Base-by-base conservation (phyloP, 805 yeast genomes). In the Zygosaccharomyces bailii region DNA sequence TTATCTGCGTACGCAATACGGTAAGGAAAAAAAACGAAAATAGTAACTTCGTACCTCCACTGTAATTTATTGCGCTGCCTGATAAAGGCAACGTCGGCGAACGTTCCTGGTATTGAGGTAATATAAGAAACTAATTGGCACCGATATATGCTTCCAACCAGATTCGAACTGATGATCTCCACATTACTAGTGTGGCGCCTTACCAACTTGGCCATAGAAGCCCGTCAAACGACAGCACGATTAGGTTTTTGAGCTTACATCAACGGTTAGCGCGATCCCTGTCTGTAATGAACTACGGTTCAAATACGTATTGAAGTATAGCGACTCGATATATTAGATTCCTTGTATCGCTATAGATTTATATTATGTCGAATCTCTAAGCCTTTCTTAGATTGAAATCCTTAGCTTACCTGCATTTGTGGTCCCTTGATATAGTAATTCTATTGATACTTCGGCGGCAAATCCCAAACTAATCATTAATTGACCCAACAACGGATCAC, bases 181-280 rank as follows among this genome's bases (percentile, higher is more conserved):
- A 81, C 86, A 82, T 82, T 81, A 82, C 86, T 80, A 81, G 86
- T 81, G 86, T 82, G 80, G 80, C 86, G 86, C 87, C 84, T 82
- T 80, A 80, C 86, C 86, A 79, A 71, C 77, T 74, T 73, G 78
- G 79, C 79, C 78, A 74, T 73, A 73, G 69, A 72, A 74, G 77
- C 76, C 46, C 14, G 3, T 10, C 18, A 6, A 21, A 6, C 8
- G 8, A 21, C 25, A n/a, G n/a, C n/a, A n/a, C n/a, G n/a, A n/a
- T n/a, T n/a, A n/a, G n/a, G n/a, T n/a, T n/a, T n/a, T n/a, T 21
- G 25, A 21, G 25, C 25, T 21, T 21, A n/a, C 9, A 21, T 21
- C 5, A 6, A 6, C 9, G 25, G 8, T 21, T 21, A 21, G 5
- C 5, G 8, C 9, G 9, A 21, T 5, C 25, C 5, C 8, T 5